phyloP scores from a whole-genome alignment of 2,329 filamentous ascomycete genomes.

The Fusarium tupiense region DNA sequence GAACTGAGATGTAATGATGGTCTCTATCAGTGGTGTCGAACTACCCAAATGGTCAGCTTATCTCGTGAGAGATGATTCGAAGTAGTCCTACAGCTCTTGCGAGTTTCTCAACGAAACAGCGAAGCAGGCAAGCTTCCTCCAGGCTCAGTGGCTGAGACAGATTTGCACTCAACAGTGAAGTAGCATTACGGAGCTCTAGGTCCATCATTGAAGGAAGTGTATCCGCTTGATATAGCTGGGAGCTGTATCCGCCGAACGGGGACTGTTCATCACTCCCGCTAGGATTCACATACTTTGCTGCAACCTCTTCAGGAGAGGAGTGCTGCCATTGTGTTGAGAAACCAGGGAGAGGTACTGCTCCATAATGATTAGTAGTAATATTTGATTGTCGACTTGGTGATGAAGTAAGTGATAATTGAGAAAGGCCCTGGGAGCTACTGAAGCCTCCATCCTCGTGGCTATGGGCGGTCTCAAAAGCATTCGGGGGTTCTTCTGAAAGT shows the following conservation, averaged over 20 bases:
- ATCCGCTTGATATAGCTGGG: background rate
- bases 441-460: background rate
- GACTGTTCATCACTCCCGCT: background rate
- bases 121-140: background rate
- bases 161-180: accelerated
- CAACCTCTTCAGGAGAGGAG: accelerated
- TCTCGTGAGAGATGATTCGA: no score
- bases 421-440: accelerated
- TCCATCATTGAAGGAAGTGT: background rate
- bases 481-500: accelerated
- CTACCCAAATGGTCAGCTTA: accelerated
- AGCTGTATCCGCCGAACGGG: background rate
- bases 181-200: background rate
- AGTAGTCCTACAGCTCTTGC: background rate
- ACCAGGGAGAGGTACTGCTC: accelerated
- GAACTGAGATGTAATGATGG: background rate
- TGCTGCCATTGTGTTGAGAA: background rate
- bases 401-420: background rate
- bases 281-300: background rate
- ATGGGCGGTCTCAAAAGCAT: accelerated
- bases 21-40: background rate
- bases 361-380: accelerated
- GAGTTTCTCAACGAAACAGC: background rate
- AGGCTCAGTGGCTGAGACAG: accelerated
- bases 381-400: accelerated